These are phyloP conservation scores for Penicillium cinerascens DNA, from an alignment of 495 filamentous ascomycete species.

Conservation along the genomic window DNA sequence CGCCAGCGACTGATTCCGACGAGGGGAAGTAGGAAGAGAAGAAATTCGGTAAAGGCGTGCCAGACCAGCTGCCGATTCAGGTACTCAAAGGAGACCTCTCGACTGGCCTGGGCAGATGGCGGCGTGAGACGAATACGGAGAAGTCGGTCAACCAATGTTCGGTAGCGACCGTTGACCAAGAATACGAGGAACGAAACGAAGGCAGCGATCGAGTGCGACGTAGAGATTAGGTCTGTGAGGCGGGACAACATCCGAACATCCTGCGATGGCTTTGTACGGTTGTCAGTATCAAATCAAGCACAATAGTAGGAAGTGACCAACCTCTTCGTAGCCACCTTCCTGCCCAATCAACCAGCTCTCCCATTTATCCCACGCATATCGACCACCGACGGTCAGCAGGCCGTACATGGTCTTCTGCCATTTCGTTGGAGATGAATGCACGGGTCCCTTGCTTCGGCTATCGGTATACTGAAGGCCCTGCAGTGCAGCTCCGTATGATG, in stretches of 20 bases:
- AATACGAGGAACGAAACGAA: slow-evolving; percentile 87
- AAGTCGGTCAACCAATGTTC: slow-evolving; percentile 84
- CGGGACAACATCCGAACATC: slow-evolving; percentile 58
- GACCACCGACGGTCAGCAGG: slow-evolving; percentile 77
- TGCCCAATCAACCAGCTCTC: slow-evolving; percentile 76
- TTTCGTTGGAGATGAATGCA: slow-evolving; percentile 58
- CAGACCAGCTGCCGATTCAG: slow-evolving; percentile 96
- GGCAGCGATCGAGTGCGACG: slow-evolving; percentile 71
- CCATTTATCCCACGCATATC: slow-evolving; percentile 88
- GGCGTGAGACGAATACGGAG: slow-evolving; percentile 83
- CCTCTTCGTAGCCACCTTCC: slow-evolving; percentile 67
- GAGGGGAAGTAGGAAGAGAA: slow-evolving; percentile 90
- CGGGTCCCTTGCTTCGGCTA: slow-evolving; percentile 62
- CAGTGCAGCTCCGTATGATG: slow-evolving; percentile 88
- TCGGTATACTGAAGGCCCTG: slow-evolving; percentile 90
- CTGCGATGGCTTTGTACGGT: slow-evolving; percentile 32
- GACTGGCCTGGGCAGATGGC: slow-evolving; percentile 72
- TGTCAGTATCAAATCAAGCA: not conserved
- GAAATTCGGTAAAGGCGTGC: slow-evolving; percentile 98
- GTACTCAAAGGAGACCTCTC: slow-evolving; percentile 96
- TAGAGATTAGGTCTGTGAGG: slow-evolving; percentile 65
- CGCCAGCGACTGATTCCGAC: slow-evolving; percentile 92
- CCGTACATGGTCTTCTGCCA: slow-evolving; percentile 86
- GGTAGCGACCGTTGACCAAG: slow-evolving; percentile 82
- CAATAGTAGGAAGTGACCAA: slow-evolving; percentile 15